These are phyloP conservation scores for Nematocida sp. DNA, from an alignment of 371 early-diverging fungal genomes.

Conservation along the genomic window DNA sequence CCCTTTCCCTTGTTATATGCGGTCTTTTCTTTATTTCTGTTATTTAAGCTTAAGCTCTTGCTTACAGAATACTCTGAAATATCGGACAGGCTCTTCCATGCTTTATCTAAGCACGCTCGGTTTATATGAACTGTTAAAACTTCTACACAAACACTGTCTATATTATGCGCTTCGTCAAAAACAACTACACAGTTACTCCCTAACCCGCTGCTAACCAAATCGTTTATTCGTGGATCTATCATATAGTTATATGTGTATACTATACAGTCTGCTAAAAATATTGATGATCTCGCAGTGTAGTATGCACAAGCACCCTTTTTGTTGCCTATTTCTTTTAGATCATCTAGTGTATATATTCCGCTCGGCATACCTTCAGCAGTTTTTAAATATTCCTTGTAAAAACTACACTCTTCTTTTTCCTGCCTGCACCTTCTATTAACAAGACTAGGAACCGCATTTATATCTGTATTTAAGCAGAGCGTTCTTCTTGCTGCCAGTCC, in stretches of 20 bases:
- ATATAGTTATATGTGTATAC: slow-evolving; percentile 97
- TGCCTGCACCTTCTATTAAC: slow-evolving; percentile 34
- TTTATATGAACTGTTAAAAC: slow-evolving; percentile 86
- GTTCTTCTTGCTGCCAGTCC: slow-evolving; percentile 89
- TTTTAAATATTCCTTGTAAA: slow-evolving; percentile 21
- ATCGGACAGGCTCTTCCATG: slow-evolving; percentile 71
- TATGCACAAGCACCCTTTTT: slow-evolving; percentile 84
- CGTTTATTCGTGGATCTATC: slow-evolving; percentile 95
- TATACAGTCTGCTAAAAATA: slow-evolving; percentile 86
- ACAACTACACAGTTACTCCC: slow-evolving; percentile 86
- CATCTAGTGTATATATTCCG: slow-evolving; percentile 91
- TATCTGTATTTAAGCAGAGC: slow-evolving; percentile 85
- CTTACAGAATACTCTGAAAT: not conserved
- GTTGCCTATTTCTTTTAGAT: slow-evolving; percentile 77
- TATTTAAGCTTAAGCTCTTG: not conserved
- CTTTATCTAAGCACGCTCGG: slow-evolving; percentile 83
- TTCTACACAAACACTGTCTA: slow-evolving; percentile 88
- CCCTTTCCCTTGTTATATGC: slow-evolving; percentile 15
- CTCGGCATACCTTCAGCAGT: slow-evolving; percentile 17
- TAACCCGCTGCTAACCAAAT: slow-evolving; percentile 84
- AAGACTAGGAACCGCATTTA: slow-evolving; percentile 54
- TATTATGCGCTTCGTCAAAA: slow-evolving; percentile 99
- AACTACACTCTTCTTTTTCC: slow-evolving; percentile 11
- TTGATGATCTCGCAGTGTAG: slow-evolving; percentile 80
- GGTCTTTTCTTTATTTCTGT: not conserved